Evolutionary conservation across 1,139 yeast genomes (phyloP).

Genomic region (Wickerhamomyces sp.): DNA sequence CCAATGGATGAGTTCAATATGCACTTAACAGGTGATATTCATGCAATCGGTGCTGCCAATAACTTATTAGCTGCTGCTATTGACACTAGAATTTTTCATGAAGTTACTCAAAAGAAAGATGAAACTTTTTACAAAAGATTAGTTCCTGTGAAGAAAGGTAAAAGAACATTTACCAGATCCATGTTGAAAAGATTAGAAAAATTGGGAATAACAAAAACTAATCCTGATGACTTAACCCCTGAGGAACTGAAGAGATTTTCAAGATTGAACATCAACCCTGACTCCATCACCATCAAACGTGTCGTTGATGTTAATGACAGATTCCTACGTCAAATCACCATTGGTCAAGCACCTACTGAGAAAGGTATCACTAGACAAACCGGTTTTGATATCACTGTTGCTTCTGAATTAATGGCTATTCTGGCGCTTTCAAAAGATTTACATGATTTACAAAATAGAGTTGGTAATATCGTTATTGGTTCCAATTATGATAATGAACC

Average conservation of each 20-base stretch:
- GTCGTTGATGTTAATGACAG: slow-evolving; percentile 82
- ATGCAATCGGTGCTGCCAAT: slow-evolving; percentile 77
- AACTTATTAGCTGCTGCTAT: slow-evolving; percentile 79
- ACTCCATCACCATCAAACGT: slow-evolving; percentile 67
- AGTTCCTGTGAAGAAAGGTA: slow-evolving; percentile 67
- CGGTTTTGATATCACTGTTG: slow-evolving; percentile 81
- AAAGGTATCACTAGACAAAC: slow-evolving; percentile 67
- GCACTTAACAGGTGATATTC: slow-evolving; percentile 84
- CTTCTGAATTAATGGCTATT: slow-evolving; percentile 80
- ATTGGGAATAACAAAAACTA: slow-evolving; percentile 59
- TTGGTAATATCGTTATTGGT: slow-evolving; percentile 70
- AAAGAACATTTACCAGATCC: slow-evolving; percentile 58
- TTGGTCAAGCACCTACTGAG: slow-evolving; percentile 77
- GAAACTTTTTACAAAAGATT: slow-evolving; percentile 63
- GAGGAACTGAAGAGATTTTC: slow-evolving; percentile 63
- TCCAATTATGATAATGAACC: slow-evolving; percentile 59
- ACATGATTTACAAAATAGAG: slow-evolving; percentile 63
- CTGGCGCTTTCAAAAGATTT: slow-evolving; percentile 66
- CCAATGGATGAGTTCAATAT: slow-evolving; percentile 88
- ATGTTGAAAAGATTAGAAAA: slow-evolving; percentile 61
- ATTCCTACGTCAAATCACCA: slow-evolving; percentile 67
- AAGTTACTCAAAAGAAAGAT: slow-evolving; percentile 61
- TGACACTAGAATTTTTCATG: slow-evolving; percentile 82
- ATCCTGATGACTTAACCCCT: slow-evolving; percentile 65
- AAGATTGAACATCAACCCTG: slow-evolving; percentile 66